Base-by-base conservation (phyloP, 2,329 filamentous ascomycete genomes). In the Fusarium ramigenum region DNA sequence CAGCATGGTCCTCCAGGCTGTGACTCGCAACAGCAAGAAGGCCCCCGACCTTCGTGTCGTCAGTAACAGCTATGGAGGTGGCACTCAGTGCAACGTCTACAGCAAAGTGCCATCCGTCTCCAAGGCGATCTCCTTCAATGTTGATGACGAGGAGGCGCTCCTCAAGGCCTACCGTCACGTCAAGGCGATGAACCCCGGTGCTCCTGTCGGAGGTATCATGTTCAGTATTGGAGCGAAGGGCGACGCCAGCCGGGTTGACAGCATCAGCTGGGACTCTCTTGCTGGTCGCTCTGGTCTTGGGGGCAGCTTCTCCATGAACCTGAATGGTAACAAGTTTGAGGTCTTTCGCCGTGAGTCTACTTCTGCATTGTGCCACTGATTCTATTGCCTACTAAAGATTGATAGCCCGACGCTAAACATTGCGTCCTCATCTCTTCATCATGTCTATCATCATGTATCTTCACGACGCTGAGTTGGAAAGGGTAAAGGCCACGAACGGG, bases 61-160 rank as follows among this genome's bases (percentile, higher is more conserved):
- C 28, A 71, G 57, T 19, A 68, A 72, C 59, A 72, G 63, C 5
- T 19, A 43, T 1, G 69, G 69, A 6, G 58, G 69, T 2, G 69
- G 60, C 4, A n/a, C 32, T 2, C 69, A 72, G 10, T n/a, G n/a
- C 12, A 63, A 72, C 15, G 36, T 72, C 7, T 72, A 60, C 19
- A 64, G 69, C 7, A 57, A 65, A 19, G 53, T 72, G 1, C 53
- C 49, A 9, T 46, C n/a, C 2, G 8, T 58, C 3, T 32, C 60
- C 4, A 64, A 69, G 23, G 42, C 69, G 1, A 58, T 72, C 18
- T 52, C 69, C 3, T 64, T 72, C 16, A 62, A 63, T 9, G 59
- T 72, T 0, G 32, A 72, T 3, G 59, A 57, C 9, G 63, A 72
- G 14, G 63, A 72, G 7, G 60, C 69, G 1, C 54, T 69, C 0